Base-by-base conservation (phyloP, 495 filamentous ascomycete species). In the Parathielavia appendiculata region DNA sequence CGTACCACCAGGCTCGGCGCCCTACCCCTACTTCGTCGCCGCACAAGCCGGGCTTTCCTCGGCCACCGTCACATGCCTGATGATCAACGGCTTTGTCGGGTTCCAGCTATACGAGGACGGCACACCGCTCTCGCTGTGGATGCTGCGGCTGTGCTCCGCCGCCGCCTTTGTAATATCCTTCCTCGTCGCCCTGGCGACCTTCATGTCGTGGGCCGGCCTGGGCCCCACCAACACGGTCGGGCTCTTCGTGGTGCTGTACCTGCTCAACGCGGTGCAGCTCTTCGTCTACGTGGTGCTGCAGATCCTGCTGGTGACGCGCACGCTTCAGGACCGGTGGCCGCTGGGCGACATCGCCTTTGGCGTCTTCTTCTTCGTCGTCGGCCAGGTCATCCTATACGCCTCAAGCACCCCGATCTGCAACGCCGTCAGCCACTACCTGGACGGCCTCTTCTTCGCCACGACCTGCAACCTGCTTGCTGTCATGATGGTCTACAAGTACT, bases 401-500 rank as follows among this genome's bases (percentile, higher is more conserved):
- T 89, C 95, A 70, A 90, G 91, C 75, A 82, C 86, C 54, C 83
- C 79, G 40, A 88, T 99, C 68, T 99, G 93, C 77, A 79, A 87
- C 36, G 81, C 81, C 26, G 87, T 90, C 43, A 88, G 91, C 69
- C 93, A 99, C 69, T 99, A 97, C 64, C 69, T 99, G 48, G 93
- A 99, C 68, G 93, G 92, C 0, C 75, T 97, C 38, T 96, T 99
- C 74, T 93, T 99, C 68, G 88, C 91, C 14, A 95, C 92, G 0
- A 86, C 92, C 61, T 92, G 89, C 75, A 97, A 99, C 68, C 75
- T 99, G 35, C 79, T 97, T 11, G 92, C 86, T 2, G 92, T 97
- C 51, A 99, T 99, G 93, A 99, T 99, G 93, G 86, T 97, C 12
- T 99, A 99, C 81, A 99, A 99, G 91, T 97, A 95, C 79, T 99